These are phyloP conservation scores for Sporisorium scitamineum DNA, from an alignment of 1,284 basidiomycete species.

Conservation along the genomic window DNA sequence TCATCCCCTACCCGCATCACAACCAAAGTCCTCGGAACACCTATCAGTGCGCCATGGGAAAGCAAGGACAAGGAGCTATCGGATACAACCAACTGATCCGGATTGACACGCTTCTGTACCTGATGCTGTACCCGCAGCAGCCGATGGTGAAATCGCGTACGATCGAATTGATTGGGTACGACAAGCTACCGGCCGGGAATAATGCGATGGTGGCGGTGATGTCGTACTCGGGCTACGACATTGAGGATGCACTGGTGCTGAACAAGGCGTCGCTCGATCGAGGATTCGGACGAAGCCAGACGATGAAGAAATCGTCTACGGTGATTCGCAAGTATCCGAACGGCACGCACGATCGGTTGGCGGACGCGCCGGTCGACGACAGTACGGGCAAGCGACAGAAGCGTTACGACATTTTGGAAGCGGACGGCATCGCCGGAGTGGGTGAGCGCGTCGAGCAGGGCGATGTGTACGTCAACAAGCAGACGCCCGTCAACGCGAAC, in stretches of 20 bases:
- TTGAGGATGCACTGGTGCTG: conserved; percentile 96
- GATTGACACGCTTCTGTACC: conserved; percentile 97
- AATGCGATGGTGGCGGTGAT: conserved; percentile 99
- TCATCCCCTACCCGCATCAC: conserved; percentile 99
- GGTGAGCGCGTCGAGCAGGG: conserved; percentile 93
- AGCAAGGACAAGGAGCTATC: conserved; percentile 99
- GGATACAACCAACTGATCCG: conserved; percentile 97
- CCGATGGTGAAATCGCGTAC: conserved; percentile 98
- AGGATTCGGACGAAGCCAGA: conserved; percentile 97
- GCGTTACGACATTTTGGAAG: conserved; percentile 89
- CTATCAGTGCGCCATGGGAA: conserved; percentile 99
- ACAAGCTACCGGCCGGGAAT: conserved; percentile 95
- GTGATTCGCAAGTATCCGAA: conserved; percentile 96
- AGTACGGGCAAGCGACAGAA: conserved; percentile 77
- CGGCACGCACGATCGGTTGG: conserved; percentile 95
- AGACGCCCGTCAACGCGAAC: conserved; percentile 89
- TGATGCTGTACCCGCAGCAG: conserved; percentile 98
- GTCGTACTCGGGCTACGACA: conserved; percentile 99
- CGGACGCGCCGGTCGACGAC: conserved; percentile 88
- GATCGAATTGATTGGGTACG: conserved; percentile 93
- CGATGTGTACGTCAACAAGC: conserved; percentile 96
- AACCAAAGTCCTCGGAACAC: conserved; percentile 99
- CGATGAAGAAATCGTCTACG: conserved; percentile 93
- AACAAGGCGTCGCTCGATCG: conserved; percentile 88
- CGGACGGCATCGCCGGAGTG: conserved; percentile 92